Evolutionary conservation across 2,329 filamentous ascomycete genomes (phyloP).

Genomic region (Fusarium buharicum): DNA sequence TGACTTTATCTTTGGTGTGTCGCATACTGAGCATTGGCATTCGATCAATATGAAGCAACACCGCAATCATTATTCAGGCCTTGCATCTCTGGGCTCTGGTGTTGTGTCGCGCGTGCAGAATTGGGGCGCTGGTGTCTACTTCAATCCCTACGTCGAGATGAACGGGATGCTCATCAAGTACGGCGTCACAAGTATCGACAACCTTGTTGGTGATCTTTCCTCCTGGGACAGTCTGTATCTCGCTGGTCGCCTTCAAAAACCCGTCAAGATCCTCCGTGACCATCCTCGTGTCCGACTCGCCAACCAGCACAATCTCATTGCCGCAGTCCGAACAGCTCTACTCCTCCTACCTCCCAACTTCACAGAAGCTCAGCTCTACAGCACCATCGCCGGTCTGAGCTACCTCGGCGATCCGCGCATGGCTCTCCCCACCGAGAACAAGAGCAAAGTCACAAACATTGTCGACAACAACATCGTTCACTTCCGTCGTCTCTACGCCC

Average conservation of each 20-base stretch:
- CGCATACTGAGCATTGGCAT: conserved; percentile 96
- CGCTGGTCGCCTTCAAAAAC: conserved; percentile 95
- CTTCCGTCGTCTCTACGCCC: conserved; percentile 90
- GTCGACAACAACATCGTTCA: conserved; percentile 90
- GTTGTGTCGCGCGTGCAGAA: conserved; percentile 89
- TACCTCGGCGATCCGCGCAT: conserved; percentile 98
- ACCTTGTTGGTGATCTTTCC: conserved; percentile 84
- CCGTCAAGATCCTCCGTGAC: conserved; percentile 96
- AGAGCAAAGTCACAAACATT: conserved; percentile 92
- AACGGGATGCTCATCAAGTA: conserved; percentile 98
- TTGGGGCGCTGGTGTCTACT: conserved; percentile 95
- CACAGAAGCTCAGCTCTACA: conserved; percentile 87
- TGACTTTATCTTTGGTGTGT: conserved; percentile 97
- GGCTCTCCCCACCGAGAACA: conserved; percentile 88
- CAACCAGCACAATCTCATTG: conserved; percentile 95
- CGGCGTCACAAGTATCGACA: conserved; percentile 93
- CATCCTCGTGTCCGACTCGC: conserved; percentile 91
- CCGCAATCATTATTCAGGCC: conserved; percentile 88
- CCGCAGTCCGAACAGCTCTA: conserved; percentile 88
- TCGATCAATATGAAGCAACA: conserved; percentile 90
- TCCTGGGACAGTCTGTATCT: conserved; percentile 96
- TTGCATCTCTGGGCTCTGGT: conserved; percentile 85
- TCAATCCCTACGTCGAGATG: conserved; percentile 93
- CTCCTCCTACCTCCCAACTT: conserved; percentile 86
- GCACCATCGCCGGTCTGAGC: conserved; percentile 89